Conservation (phyloP, 1,139 yeast species). For the Sugiyamaella japonica region DNA sequence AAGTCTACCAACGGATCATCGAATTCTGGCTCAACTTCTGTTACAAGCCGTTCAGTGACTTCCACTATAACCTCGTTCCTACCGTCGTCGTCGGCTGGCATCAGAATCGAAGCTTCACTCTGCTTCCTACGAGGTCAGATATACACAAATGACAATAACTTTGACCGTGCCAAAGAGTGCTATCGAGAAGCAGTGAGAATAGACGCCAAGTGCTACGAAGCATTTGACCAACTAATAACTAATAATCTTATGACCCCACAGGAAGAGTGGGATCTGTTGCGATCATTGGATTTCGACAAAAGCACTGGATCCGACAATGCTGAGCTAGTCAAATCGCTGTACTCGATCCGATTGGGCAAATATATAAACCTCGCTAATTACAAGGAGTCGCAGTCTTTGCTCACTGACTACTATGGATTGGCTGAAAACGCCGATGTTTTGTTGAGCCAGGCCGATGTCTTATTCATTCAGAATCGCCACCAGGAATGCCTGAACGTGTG, state of each 20-base stretch:
- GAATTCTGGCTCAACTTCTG: background rate
- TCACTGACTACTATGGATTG: conserved; percentile 71
- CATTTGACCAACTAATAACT: conserved; percentile 74
- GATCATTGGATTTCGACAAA: conserved; percentile 65
- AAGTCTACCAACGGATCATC: conserved; percentile 2
- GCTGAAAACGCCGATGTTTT: conserved; percentile 69
- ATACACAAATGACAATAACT: conserved; percentile 79
- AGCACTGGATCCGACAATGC: conserved; percentile 66
- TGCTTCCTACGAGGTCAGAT: conserved; percentile 83
- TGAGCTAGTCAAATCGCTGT: conserved; percentile 73
- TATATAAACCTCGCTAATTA: conserved; percentile 61
- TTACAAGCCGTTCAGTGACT: background rate
- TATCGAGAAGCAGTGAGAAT: conserved; percentile 83
- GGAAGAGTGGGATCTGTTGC: conserved; percentile 80
- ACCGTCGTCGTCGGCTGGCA: conserved; percentile 1
- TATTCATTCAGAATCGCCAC: conserved; percentile 77
- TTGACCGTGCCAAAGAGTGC: conserved; percentile 83
- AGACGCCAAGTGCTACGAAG: conserved; percentile 92
- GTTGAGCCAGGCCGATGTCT: conserved; percentile 66
- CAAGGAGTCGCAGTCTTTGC: conserved; percentile 63
- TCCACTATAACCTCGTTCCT: background rate
- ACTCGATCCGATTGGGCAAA: conserved; percentile 74
- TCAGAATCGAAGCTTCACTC: conserved; percentile 70
- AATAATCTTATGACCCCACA: conserved; percentile 77
- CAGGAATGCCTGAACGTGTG: conserved; percentile 74